Percentiles rank a stretch among this genome's conserved stretches.
phyloP scores from a whole-genome alignment of 2,329 filamentous ascomycete species.

The Microdochium nivale region DNA sequence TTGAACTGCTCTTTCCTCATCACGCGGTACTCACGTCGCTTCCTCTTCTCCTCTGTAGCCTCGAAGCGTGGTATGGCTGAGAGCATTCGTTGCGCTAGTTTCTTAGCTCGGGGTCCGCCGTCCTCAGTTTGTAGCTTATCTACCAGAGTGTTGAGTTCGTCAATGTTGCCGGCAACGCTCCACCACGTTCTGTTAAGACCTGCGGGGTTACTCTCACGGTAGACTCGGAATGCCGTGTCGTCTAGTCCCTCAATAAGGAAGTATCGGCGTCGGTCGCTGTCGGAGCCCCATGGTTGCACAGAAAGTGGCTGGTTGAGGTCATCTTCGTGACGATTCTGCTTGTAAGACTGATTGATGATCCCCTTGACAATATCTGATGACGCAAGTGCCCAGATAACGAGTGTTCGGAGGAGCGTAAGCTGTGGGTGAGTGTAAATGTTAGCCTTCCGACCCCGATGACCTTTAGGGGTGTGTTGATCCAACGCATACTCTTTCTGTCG shows the following conservation, averaged over 20 bases:
- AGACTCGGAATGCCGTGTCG: conserved; percentile 88
- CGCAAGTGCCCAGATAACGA: conserved; percentile 82
- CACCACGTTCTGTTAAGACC: conserved; percentile 76
- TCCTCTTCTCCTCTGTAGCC: conserved; percentile 92
- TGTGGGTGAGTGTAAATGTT: conserved; percentile 26
- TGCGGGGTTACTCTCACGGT: conserved; percentile 83
- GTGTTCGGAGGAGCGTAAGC: conserved; percentile 74
- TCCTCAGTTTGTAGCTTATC: conserved; percentile 71
- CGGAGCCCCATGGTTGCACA: conserved; percentile 83
- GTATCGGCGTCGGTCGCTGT: conserved; percentile 86
- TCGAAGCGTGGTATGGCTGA: conserved; percentile 84
- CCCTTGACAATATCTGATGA: conserved; percentile 77
- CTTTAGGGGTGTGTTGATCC: neutral
- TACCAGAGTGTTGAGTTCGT: conserved; percentile 68
- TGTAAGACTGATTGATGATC: conserved; percentile 81
- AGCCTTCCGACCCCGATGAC: conserved; percentile 3
- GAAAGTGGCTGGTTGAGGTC: conserved; percentile 78
- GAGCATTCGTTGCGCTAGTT: conserved; percentile 67
- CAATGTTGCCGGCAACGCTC: conserved; percentile 84
- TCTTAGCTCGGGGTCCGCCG: conserved; percentile 71
- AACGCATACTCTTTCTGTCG: conserved; percentile 65
- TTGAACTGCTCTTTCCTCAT: conserved; percentile 80
- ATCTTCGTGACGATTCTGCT: conserved; percentile 73
- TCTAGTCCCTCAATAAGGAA: conserved; percentile 90
- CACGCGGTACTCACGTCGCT: conserved; percentile 83